Percentiles rank a stretch among this genome's conserved stretches.
phyloP scores from a whole-genome alignment of 1,284 basidiomycete genomes.

The Tilletia horrida region DNA sequence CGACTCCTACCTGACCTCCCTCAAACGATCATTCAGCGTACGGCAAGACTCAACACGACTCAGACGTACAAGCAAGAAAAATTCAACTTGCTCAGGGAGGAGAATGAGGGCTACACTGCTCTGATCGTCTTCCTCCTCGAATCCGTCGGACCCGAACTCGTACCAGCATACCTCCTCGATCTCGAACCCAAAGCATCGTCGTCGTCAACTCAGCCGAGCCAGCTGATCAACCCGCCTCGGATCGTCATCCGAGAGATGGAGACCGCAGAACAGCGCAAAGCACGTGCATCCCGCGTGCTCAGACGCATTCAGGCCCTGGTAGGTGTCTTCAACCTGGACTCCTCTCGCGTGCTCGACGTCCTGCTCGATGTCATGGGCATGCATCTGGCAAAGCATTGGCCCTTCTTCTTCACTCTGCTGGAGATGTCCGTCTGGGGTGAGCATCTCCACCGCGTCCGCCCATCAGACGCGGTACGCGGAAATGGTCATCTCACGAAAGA shows the following conservation, averaged over 20 bases:
- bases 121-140: conserved; percentile 79
- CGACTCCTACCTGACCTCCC: conserved; percentile 37
- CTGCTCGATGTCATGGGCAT: conserved; percentile 85
- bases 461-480: conserved; percentile 2
- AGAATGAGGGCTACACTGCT: conserved; percentile 94
- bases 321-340: conserved; percentile 89
- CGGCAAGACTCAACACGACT: conserved; percentile 48
- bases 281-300: conserved; percentile 48
- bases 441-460: background rate
- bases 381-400: conserved; percentile 76
- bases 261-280: conserved; percentile 30
- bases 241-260: conserved; percentile 38
- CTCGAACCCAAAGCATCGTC: background rate
- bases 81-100: conserved; percentile 93
- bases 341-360: conserved; percentile 86
- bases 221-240: background rate
- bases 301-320: conserved; percentile 46
- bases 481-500: background rate
- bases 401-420: conserved; percentile 86
- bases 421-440: conserved; percentile 74
- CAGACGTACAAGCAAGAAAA: conserved; percentile 88
- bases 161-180: conserved; percentile 56
- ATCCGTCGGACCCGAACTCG: conserved; percentile 68
- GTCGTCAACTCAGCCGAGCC: background rate
- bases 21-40: conserved; percentile 37